Percentiles rank a stretch among this genome's conserved stretches.
Conservation (phyloP, 176 grass and related monocot genomes). For the Carex kokanica region DNA sequence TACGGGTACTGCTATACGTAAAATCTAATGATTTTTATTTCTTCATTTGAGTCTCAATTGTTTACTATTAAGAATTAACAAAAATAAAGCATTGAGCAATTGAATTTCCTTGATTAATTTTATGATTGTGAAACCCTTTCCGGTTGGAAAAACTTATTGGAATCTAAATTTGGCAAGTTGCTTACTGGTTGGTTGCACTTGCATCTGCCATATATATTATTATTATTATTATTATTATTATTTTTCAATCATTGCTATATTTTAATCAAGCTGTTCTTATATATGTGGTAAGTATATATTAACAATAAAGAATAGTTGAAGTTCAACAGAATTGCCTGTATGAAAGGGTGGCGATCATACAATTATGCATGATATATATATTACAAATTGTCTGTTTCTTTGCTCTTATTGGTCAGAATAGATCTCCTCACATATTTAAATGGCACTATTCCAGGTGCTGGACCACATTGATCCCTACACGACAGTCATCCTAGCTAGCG, state of each 20-base stretch:
- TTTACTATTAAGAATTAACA: neutral
- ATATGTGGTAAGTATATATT: neutral
- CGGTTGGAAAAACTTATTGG: neutral
- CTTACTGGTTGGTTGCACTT: neutral
- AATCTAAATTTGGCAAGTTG: neutral
- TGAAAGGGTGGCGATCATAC: neutral
- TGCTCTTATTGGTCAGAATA: neutral
- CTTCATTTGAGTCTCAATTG: neutral
- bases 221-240: too few relatives aligned
- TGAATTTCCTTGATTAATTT: neutral
- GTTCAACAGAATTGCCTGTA: neutral
- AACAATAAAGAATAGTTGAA: neutral
- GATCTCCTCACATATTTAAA: neutral
- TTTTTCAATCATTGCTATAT: neutral
- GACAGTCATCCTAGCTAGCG: neutral
- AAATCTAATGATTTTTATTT: neutral
- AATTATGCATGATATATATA: neutral
- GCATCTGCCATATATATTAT: neutral
- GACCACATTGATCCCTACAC: neutral
- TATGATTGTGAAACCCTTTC: neutral
- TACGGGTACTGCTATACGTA: neutral
- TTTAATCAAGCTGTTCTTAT: neutral
- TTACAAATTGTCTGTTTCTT: neutral
- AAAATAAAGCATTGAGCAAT: neutral
- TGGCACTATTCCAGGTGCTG: neutral